Percentiles rank a stretch among this genome's conserved stretches.
Evolutionary conservation across 768 basidiomycete species (phyloP).

Genomic region (Royoungia palumana): DNA sequence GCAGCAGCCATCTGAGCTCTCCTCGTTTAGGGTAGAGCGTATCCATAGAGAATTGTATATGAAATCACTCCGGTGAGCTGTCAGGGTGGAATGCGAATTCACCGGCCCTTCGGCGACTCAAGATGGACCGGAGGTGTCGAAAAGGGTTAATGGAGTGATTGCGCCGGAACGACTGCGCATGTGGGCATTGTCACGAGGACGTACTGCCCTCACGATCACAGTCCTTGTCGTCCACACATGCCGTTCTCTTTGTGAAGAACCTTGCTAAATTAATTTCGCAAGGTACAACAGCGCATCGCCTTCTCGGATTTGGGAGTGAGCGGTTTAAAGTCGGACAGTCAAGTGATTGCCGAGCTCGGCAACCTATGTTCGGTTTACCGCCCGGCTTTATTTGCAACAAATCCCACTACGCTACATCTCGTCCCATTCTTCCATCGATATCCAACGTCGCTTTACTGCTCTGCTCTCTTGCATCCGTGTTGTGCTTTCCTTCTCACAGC

Average conservation of each 20-base stretch:
- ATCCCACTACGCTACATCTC: slow-evolving; percentile 33
- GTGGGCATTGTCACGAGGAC: slow-evolving; percentile 20
- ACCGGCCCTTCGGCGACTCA: background rate
- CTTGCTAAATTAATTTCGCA: slow-evolving; percentile 22
- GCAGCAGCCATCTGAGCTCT: too few species aligned
- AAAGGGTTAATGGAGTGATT: slow-evolving; percentile 16
- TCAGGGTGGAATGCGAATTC: too few species aligned
- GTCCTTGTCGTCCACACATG: slow-evolving; percentile 17
- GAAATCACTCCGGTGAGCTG: too few species aligned
- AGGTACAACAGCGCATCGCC: slow-evolving; percentile 24
- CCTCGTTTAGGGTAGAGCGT: too few species aligned
- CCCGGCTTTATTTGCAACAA: slow-evolving; percentile 41
- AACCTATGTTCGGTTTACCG: slow-evolving; percentile 36
- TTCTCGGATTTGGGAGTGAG: slow-evolving; percentile 26
- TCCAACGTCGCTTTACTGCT: slow-evolving; percentile 15
- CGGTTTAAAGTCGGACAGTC: slow-evolving; percentile 34
- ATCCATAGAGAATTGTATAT: too few species aligned
- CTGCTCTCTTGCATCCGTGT: slow-evolving; percentile 9
- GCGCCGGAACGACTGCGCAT: slow-evolving; percentile 21
- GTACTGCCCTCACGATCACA: slow-evolving; percentile 17
- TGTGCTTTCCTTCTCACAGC: background rate
- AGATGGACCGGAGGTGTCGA: background rate
- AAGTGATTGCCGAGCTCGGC: slow-evolving; percentile 38
- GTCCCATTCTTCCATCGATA: slow-evolving; percentile 30
- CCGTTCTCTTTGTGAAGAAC: slow-evolving; percentile 14